phyloP scores from a whole-genome alignment of 371 early-diverging fungal species.

The Lichtheimia corymbifera region DNA sequence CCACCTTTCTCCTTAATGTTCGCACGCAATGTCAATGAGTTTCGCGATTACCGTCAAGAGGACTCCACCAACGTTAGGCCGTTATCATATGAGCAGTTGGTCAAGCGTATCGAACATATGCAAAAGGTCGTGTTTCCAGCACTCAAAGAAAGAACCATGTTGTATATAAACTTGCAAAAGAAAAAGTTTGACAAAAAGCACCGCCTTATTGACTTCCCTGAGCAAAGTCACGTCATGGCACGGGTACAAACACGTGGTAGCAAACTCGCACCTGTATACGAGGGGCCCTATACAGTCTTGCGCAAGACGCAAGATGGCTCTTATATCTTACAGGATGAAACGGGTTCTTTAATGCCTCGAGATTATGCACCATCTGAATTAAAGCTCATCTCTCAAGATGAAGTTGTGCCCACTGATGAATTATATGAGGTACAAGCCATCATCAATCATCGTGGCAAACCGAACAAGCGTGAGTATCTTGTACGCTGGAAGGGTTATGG shows the following conservation, averaged over 20 bases:
- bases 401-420: slow-evolving; percentile 10
- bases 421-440: slow-evolving; percentile 10
- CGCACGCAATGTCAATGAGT: too few species aligned
- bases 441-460: slow-evolving; percentile 4
- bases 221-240: slow-evolving; percentile 9
- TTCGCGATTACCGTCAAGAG: too few species aligned
- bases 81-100: too few species aligned
- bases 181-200: too few species aligned
- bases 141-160: too few species aligned
- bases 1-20: too few species aligned
- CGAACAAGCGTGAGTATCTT: slow-evolving; percentile 7
- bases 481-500: slow-evolving; percentile 19
- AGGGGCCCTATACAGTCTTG: slow-evolving; percentile 7
- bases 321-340: slow-evolving; percentile 9
- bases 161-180: too few species aligned
- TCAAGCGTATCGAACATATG: too few species aligned
- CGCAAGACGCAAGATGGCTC: slow-evolving; percentile 11
- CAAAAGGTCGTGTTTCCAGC: too few species aligned
- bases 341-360: not conserved
- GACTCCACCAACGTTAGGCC: too few species aligned
- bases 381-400: slow-evolving; percentile 4
- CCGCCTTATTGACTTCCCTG: slow-evolving; percentile 4
- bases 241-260: not conserved
- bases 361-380: slow-evolving; percentile 6
- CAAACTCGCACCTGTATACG: slow-evolving; percentile 12